These are phyloP conservation scores for Nidula microcarpa DNA, from an alignment of 768 basidiomycete genomes.

Conservation along the genomic window DNA sequence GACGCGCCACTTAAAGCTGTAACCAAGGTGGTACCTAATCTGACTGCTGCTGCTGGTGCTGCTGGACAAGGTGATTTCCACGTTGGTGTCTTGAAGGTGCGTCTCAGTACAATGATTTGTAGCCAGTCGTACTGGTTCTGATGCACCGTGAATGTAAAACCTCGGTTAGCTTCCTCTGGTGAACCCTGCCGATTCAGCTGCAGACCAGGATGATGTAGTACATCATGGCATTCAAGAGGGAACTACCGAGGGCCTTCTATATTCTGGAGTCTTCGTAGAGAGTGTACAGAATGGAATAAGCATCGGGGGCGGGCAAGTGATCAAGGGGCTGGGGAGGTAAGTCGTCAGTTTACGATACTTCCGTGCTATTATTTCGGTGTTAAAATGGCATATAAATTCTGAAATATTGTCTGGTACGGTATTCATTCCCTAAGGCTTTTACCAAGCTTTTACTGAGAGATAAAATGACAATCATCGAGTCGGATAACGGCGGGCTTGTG, in stretches of 20 bases:
- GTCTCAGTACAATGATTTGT: neutral
- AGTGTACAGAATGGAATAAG: conserved; percentile 32
- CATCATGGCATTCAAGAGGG: conserved; percentile 60
- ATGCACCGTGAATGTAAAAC: neutral
- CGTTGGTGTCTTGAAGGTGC: neutral
- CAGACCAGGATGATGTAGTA: conserved; percentile 51
- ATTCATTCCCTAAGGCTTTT: too few relatives aligned
- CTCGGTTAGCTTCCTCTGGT: conserved; percentile 47
- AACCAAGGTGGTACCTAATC: conserved; percentile 36
- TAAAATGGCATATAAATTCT: too few relatives aligned
- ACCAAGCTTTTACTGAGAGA: too few relatives aligned
- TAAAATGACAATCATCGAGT: too few relatives aligned
- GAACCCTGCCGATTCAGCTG: conserved; percentile 37
- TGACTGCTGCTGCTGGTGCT: conserved; percentile 32
- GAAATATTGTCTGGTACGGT: too few relatives aligned
- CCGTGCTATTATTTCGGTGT: too few relatives aligned
- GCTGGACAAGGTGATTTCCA: conserved; percentile 35
- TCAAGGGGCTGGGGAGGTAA: neutral
- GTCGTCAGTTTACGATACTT: neutral
- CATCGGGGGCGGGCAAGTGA: conserved; percentile 17
- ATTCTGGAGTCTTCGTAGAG: conserved; percentile 60
- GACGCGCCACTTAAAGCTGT: conserved; percentile 35
- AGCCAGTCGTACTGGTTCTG: neutral
- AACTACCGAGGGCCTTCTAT: conserved; percentile 48
- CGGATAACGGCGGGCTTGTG: too few relatives aligned